Evolutionary conservation across 371 early-diverging fungal genomes (phyloP).

Genomic region (Astathelohania contejeani): DNA sequence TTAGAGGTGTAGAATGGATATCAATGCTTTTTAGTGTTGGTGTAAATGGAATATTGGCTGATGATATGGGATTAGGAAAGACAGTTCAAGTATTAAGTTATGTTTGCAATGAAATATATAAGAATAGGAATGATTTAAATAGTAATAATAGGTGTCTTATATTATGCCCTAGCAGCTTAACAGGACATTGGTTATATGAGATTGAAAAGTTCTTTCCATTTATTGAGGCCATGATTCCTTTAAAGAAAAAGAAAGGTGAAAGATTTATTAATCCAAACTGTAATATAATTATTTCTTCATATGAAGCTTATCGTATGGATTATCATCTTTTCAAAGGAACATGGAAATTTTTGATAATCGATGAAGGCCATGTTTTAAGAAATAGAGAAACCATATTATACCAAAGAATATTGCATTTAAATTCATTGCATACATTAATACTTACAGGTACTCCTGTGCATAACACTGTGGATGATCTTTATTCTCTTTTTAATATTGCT

Average conservation of each 20-base stretch:
- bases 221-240: no score
- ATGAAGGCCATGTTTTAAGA: conserved; percentile 97
- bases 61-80: conserved; percentile 82
- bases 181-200: conserved; percentile 92
- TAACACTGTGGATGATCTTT: conserved; percentile 58
- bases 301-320: not conserved
- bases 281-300: not conserved
- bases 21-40: conserved; percentile 39
- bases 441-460: conserved; percentile 96
- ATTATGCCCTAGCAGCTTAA: conserved; percentile 83
- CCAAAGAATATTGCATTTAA: conserved; percentile 61
- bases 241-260: no score
- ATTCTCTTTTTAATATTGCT: conserved; percentile 49
- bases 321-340: conserved; percentile 56
- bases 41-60: conserved; percentile 49
- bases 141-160: conserved; percentile 63
- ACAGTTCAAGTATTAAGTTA: conserved; percentile 66
- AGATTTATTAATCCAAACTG: conserved; percentile 65
- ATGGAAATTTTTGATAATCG: conserved; percentile 57
- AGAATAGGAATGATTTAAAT: not conserved
- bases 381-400: conserved; percentile 79
- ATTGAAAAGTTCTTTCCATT: conserved; percentile 58
- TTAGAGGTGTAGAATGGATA: conserved; percentile 51
- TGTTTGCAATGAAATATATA: not conserved
- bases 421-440: conserved; percentile 62